A percentile compares a stretch with the other conserved stretches of the same genome.
phyloP scores from a whole-genome alignment of 2,329 filamentous ascomycete genomes.

The Aspergillus viridinutans region DNA sequence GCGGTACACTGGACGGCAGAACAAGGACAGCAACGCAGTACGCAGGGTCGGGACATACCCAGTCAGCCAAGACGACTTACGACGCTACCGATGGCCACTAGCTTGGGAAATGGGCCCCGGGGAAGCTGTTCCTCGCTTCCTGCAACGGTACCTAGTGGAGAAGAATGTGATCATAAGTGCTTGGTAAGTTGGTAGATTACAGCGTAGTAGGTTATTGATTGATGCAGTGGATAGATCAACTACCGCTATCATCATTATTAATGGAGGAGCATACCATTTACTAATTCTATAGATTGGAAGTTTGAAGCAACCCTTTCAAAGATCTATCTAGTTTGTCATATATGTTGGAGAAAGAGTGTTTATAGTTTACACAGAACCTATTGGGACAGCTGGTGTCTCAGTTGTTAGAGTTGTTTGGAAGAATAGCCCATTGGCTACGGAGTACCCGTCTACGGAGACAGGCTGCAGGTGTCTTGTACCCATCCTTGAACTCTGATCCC shows the following conservation, averaged over 20 bases:
- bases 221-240: neutral
- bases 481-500: neutral
- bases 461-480: neutral
- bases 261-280: neutral
- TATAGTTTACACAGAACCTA: neutral
- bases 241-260: neutral
- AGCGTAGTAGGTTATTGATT: neutral
- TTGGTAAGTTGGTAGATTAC: neutral
- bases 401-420: too few species aligned
- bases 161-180: conserved; percentile 1
- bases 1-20: neutral
- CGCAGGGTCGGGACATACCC: conserved; percentile 10
- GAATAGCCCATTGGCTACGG: too few species aligned
- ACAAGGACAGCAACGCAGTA: neutral
- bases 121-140: conserved; percentile 31
- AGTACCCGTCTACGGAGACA: neutral
- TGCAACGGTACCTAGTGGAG: conserved; percentile 22
- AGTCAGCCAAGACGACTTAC: conserved; percentile 14
- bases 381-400: neutral
- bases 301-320: neutral
- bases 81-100: conserved; percentile 24
- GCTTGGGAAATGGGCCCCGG: conserved; percentile 26
- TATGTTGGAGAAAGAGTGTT: neutral
- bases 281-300: neutral
- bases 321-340: neutral